phyloP scores from a whole-genome alignment of 2,329 filamentous ascomycete genomes.

The Phaeosphaeria sp. region DNA sequence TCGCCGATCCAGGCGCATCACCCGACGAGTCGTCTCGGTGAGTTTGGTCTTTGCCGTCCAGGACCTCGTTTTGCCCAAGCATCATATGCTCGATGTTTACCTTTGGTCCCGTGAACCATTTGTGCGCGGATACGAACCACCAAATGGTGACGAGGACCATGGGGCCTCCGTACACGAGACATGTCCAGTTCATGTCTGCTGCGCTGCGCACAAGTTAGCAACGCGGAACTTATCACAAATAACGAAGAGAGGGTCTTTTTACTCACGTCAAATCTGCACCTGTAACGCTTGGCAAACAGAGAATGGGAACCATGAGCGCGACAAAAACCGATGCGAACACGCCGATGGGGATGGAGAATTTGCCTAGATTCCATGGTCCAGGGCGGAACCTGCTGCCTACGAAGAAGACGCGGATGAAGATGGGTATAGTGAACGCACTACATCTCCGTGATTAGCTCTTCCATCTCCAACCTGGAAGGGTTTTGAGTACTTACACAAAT shows the following conservation, averaged over 20 bases:
- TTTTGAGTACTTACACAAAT: constrained; percentile 56
- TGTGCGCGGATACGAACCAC: constrained; percentile 68
- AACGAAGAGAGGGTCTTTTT: not conserved
- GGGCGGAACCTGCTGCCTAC: constrained; percentile 69
- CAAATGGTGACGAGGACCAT: constrained; percentile 66
- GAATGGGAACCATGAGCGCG: constrained; percentile 69
- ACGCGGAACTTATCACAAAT: not conserved
- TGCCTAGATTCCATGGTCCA: constrained; percentile 73
- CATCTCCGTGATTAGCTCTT: not conserved
- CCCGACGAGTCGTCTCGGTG: constrained; percentile 14
- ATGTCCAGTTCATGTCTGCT: constrained; percentile 72
- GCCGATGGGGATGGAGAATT: constrained; percentile 64
- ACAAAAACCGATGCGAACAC: constrained; percentile 65
- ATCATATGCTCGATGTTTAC: constrained; percentile 68
- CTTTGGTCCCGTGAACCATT: constrained; percentile 75
- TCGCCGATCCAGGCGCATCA: not conserved
- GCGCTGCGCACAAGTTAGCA: constrained; percentile 40
- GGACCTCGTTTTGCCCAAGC: constrained; percentile 48
- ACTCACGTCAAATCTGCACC: constrained; percentile 61
- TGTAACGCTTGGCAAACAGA: constrained; percentile 67
- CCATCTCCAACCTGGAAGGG: not conserved
- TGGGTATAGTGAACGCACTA: constrained; percentile 61
- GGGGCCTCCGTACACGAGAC: constrained; percentile 68
- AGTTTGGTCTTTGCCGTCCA: constrained; percentile 42
- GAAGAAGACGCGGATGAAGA: constrained; percentile 65